phyloP scores from a whole-genome alignment of 495 filamentous ascomycete species.

The Corynascus novoguineensis region DNA sequence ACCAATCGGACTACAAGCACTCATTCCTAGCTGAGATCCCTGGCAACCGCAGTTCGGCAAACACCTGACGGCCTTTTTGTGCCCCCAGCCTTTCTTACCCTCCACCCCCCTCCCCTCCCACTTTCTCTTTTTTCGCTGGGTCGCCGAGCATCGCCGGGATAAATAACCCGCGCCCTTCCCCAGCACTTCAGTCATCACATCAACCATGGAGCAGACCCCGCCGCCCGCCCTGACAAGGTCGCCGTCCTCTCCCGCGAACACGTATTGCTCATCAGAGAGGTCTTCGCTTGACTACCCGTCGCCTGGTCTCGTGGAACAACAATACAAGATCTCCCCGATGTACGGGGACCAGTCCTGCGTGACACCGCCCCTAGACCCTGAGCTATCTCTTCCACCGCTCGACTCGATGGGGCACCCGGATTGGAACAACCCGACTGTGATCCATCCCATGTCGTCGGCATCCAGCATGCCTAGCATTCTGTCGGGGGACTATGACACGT shows the following conservation, averaged over 20 bases:
- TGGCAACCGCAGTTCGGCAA: slow-evolving; percentile 20
- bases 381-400: slow-evolving; percentile 37
- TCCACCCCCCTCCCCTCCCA: too few species aligned
- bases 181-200: slow-evolving; percentile 7
- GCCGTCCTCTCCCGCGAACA: slow-evolving; percentile 42
- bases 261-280: slow-evolving; percentile 43
- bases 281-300: slow-evolving; percentile 45
- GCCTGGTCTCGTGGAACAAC: slow-evolving; percentile 40
- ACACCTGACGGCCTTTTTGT: slow-evolving; percentile 15
- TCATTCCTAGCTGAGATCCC: slow-evolving; percentile 20
- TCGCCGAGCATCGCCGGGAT: slow-evolving; percentile 22
- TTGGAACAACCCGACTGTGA: slow-evolving; percentile 35
- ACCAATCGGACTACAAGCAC: slow-evolving; percentile 30
- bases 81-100: slow-evolving; percentile 19
- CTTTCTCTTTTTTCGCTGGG: slow-evolving; percentile 25
- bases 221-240: slow-evolving; percentile 46
- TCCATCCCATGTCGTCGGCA: slow-evolving; percentile 37
- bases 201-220: slow-evolving; percentile 45
- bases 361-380: slow-evolving; percentile 36
- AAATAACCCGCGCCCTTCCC: slow-evolving; percentile 14
- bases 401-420: slow-evolving; percentile 41
- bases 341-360: slow-evolving; percentile 42
- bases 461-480: slow-evolving; percentile 44
- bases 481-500: slow-evolving; percentile 49
- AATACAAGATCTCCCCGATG: slow-evolving; percentile 43